phyloP scores from a whole-genome alignment of 2,329 filamentous ascomycete genomes.

The Xylariomycetidae sp. region DNA sequence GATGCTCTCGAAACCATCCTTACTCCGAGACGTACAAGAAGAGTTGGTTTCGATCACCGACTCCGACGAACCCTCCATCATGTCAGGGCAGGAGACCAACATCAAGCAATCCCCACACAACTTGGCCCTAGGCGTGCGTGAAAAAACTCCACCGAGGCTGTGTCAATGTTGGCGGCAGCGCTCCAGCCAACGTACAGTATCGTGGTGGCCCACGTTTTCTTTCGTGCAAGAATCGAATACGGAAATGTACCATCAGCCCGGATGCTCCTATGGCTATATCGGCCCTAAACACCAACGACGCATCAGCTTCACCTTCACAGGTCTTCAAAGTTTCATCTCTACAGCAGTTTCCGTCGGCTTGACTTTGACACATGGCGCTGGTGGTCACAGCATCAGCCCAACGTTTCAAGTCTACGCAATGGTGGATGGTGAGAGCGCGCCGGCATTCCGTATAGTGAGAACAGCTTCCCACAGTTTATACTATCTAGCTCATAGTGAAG shows the following conservation, averaged over 20 bases:
- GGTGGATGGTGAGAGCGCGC: neutral
- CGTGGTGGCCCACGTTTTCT: no score
- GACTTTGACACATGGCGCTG: neutral
- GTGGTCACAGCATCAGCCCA: neutral
- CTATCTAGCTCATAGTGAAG: neutral
- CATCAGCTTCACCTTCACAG: neutral
- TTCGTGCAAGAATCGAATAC: no score
- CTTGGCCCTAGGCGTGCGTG: no score
- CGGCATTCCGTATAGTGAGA: neutral
- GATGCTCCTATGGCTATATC: neutral
- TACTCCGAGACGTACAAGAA: no score
- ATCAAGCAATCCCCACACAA: no score
- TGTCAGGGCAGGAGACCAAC: no score
- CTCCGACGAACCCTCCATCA: no score
- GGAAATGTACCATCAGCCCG: neutral
- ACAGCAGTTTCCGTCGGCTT: neutral
- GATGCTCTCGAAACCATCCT: no score
- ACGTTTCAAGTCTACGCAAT: neutral
- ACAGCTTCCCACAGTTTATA: neutral
- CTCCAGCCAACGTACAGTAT: no score
- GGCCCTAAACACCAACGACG: neutral
- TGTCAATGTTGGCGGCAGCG: no score
- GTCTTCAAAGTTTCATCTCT: neutral
- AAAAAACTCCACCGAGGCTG: no score
- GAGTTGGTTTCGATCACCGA: no score